phyloP scores from a whole-genome alignment of 2,329 filamentous ascomycete genomes.

The Rachicladosporium sp. region DNA sequence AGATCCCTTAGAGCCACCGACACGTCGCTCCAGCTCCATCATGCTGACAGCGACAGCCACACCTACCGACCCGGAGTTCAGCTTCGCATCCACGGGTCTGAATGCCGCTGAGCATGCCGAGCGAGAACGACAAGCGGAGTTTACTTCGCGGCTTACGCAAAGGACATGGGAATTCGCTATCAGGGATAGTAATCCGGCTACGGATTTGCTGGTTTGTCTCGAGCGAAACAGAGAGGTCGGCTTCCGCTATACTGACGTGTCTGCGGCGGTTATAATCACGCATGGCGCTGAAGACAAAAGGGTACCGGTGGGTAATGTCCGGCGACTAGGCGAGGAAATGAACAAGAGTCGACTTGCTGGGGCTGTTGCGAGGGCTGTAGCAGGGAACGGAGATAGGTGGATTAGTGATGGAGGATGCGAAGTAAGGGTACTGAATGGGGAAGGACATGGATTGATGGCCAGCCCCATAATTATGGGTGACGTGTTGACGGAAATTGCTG shows the following conservation, averaged over 20 bases:
- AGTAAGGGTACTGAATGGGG: constrained; percentile 76
- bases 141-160: constrained; percentile 77
- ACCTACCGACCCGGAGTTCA: constrained; percentile 30
- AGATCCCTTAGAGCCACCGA: constrained; percentile 4
- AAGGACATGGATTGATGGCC: constrained; percentile 93
- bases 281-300: constrained; percentile 83
- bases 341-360: constrained; percentile 17
- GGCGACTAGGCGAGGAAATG: constrained; percentile 92
- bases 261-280: constrained; percentile 79
- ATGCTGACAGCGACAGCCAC: constrained; percentile 20
- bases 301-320: constrained; percentile 88
- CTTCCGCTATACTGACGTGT: constrained; percentile 95
- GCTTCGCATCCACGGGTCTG: constrained; percentile 23
- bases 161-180: constrained; percentile 92
- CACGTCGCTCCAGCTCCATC: constrained; percentile 15
- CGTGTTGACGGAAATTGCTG: constrained; percentile 86
- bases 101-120: constrained; percentile 50
- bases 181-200: constrained; percentile 80
- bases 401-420: constrained; percentile 54
- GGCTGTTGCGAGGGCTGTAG: too few species aligned
- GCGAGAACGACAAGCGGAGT: constrained; percentile 59
- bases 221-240: constrained; percentile 85
- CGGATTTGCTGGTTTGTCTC: constrained; percentile 83
- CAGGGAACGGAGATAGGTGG: not conserved
- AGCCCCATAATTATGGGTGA: constrained; percentile 85